Evolutionary conservation across 73 alveolate genomes (phyloP).

Genomic region (Tetrahymena borealis): DNA sequence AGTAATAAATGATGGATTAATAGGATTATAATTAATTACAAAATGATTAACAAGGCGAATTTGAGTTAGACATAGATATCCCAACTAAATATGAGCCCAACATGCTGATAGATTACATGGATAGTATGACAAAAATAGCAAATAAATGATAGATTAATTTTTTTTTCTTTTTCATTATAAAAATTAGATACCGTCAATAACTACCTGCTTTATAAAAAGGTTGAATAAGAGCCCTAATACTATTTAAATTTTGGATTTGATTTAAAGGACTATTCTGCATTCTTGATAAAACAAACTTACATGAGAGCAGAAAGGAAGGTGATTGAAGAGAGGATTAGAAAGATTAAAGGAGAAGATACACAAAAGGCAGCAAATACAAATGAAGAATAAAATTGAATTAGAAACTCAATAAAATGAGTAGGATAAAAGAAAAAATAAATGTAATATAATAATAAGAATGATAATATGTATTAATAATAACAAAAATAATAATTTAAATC

Average conservation of each 20-base stretch:
- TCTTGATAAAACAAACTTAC: background rate
- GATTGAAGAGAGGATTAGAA: background rate
- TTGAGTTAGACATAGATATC: background rate
- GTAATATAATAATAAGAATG: background rate
- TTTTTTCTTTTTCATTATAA: background rate
- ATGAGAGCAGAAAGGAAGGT: background rate
- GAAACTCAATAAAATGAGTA: background rate
- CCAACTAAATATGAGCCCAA: background rate
- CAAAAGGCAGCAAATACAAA: background rate
- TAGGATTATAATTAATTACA: background rate
- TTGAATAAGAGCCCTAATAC: background rate
- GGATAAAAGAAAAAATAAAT: background rate
- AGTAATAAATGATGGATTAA: background rate
- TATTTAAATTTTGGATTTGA: background rate
- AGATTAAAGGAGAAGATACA: background rate
- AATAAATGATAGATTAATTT: background rate
- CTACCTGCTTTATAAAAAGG: background rate
- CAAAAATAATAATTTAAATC: no score
- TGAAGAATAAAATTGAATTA: background rate
- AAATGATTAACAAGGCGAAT: background rate
- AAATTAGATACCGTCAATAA: background rate
- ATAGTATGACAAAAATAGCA: background rate
- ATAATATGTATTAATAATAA: no score
- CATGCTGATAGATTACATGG: background rate
- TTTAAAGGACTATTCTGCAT: background rate